Conservation (phyloP, 2,329 filamentous ascomycete species). For the Epichloe elymi region DNA sequence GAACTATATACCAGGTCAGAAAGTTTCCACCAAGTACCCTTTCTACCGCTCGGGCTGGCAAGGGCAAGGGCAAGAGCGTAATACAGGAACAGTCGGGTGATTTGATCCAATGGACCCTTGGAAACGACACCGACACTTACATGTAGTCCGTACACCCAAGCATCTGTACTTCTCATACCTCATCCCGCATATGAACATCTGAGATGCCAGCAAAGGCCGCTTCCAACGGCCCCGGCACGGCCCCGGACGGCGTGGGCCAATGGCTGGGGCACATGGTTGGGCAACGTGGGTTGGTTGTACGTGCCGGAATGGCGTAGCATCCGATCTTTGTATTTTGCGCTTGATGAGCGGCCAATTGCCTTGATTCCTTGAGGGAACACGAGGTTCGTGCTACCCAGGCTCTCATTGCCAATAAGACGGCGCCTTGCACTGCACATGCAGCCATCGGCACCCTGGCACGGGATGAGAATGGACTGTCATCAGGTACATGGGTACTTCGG, state of each 20-base stretch:
- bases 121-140: neutral
- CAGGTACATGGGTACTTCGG: too few species aligned
- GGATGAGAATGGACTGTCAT: neutral
- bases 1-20: conserved; percentile 10
- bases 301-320: too few species aligned
- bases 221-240: neutral
- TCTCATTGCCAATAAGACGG: conserved; percentile 7
- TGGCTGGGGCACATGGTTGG: conserved; percentile 28
- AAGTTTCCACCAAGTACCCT: neutral
- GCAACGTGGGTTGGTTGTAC: conserved; percentile 1
- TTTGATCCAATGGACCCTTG: neutral
- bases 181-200: neutral
- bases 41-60: neutral
- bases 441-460: neutral
- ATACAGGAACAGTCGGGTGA: neutral
- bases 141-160: neutral
- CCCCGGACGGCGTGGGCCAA: conserved; percentile 21
- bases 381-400: neutral
- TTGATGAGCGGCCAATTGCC: neutral
- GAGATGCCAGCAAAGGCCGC: neutral
- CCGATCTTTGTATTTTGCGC: too few species aligned
- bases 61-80: neutral
- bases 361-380: neutral
- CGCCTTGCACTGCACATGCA: conserved; percentile 5
- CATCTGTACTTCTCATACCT: neutral